Percentiles rank a stretch among this genome's conserved stretches.
phyloP scores from a whole-genome alignment of 371 early-diverging fungal species.

The Mortierella sp. region DNA sequence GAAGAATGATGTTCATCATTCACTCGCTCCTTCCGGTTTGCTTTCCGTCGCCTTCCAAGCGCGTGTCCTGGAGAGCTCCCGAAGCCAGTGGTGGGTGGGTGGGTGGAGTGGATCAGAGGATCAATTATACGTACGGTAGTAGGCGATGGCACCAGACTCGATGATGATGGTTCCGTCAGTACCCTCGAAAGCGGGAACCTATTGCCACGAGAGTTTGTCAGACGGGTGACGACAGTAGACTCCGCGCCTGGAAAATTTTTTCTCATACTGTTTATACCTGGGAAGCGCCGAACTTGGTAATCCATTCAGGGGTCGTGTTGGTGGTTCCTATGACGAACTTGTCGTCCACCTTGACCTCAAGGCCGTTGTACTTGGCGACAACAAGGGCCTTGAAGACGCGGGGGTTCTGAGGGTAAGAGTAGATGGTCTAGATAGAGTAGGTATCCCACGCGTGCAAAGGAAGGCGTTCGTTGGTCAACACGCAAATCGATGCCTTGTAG shows the following conservation, averaged over 20 bases:
- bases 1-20: slow-evolving; percentile 49
- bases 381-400: slow-evolving; percentile 73
- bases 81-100: not conserved
- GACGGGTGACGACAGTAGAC: too few species aligned
- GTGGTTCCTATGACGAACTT: slow-evolving; percentile 74
- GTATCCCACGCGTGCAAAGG: not conserved
- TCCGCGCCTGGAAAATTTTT: not conserved
- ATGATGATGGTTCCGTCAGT: slow-evolving; percentile 72
- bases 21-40: slow-evolving; percentile 12
- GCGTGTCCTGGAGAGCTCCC: too few species aligned
- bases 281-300: slow-evolving; percentile 78
- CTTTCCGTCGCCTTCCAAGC: not conserved
- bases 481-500: too few species aligned
- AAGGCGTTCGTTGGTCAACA: not conserved
- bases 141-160: slow-evolving; percentile 90
- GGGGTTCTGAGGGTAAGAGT: slow-evolving; percentile 64
- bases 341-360: slow-evolving; percentile 73
- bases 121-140: slow-evolving; percentile 74
- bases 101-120: not conserved
- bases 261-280: slow-evolving; percentile 47
- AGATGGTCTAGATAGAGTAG: slow-evolving; percentile 52
- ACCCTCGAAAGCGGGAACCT: slow-evolving; percentile 87
- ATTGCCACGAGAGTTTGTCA: not conserved
- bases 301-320: slow-evolving; percentile 82
- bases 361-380: slow-evolving; percentile 82